phyloP scores from a whole-genome alignment of 495 filamentous ascomycete genomes.

The Penicillium maclennaniae region DNA sequence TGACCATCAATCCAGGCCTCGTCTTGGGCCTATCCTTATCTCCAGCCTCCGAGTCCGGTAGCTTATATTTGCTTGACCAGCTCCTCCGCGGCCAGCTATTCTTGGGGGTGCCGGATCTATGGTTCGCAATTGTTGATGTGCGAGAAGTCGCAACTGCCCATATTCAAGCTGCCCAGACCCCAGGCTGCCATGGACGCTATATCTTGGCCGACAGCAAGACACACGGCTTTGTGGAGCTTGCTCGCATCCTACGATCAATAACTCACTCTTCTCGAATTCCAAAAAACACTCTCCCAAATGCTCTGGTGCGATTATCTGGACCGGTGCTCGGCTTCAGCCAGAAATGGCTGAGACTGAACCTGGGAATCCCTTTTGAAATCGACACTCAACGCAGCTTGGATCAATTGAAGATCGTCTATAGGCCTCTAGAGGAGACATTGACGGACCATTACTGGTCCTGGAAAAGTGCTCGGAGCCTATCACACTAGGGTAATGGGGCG shows the following conservation, averaged over 20 bases:
- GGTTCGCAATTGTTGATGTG: constrained; percentile 13
- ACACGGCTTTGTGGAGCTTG: constrained; percentile 11
- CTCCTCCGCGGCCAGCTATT: constrained; percentile 7
- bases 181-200: constrained; percentile 12
- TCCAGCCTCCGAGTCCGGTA: constrained; percentile 16
- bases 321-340: constrained; percentile 14
- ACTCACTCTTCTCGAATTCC: constrained; percentile 12
- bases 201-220: constrained; percentile 10
- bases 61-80: constrained; percentile 16
- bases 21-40: constrained; percentile 19
- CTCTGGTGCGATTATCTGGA: constrained; percentile 10
- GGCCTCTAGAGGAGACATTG: constrained; percentile 18
- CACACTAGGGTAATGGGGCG: too few species aligned
- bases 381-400: constrained; percentile 14
- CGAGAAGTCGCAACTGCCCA: constrained; percentile 15
- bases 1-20: constrained; percentile 20
- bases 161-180: constrained; percentile 7
- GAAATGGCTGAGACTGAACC: constrained; percentile 13
- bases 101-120: constrained; percentile 10
- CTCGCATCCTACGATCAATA: constrained; percentile 11
- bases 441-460: constrained; percentile 16
- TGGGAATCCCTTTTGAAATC: constrained; percentile 15
- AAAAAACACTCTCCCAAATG: constrained; percentile 9
- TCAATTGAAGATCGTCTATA: constrained; percentile 14
- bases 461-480: neutral